A percentile compares a stretch with the other conserved stretches of the same genome.
Evolutionary conservation across 2,329 filamentous ascomycete species (phyloP).

Genomic region (Paraphoma chrysanthemicola): DNA sequence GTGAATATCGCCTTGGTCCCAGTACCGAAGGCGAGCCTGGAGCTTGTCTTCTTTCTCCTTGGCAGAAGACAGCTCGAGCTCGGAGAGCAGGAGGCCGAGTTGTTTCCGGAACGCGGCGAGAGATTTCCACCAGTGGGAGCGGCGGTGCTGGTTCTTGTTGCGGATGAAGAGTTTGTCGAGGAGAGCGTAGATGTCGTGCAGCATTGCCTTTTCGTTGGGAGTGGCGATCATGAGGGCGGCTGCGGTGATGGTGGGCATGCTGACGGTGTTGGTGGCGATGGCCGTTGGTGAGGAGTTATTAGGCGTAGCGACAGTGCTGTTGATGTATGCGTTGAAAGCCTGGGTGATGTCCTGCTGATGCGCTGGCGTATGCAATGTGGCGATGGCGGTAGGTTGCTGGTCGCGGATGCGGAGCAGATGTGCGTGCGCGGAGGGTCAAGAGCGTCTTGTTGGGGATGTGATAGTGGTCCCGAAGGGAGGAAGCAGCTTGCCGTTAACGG

Average conservation of each 20-base stretch:
- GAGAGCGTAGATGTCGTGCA: constrained; percentile 56
- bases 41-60: constrained; percentile 32
- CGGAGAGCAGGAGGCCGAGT: constrained; percentile 60
- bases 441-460: not conserved
- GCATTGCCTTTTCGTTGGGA: constrained; percentile 37
- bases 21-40: constrained; percentile 43
- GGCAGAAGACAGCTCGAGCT: constrained; percentile 20
- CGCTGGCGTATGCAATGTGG: constrained; percentile 9
- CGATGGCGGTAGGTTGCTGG: constrained; percentile 14
- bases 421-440: constrained; percentile 11
- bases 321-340: not conserved
- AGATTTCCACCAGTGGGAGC: constrained; percentile 80
- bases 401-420: constrained; percentile 8
- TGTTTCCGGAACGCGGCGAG: constrained; percentile 76
- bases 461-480: constrained; percentile 2
- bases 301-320: not conserved
- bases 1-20: constrained; percentile 48
- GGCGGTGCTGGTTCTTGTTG: constrained; percentile 89
- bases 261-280: constrained; percentile 15
- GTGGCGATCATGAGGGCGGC: constrained; percentile 25
- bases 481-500: constrained; percentile 19
- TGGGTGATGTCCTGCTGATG: not conserved
- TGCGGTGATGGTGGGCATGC: constrained; percentile 22
- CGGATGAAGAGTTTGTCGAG: constrained; percentile 79
- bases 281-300: not conserved